Base-by-base conservation (phyloP, 257 asterid species). In the Capsicum baccatum region DNA sequence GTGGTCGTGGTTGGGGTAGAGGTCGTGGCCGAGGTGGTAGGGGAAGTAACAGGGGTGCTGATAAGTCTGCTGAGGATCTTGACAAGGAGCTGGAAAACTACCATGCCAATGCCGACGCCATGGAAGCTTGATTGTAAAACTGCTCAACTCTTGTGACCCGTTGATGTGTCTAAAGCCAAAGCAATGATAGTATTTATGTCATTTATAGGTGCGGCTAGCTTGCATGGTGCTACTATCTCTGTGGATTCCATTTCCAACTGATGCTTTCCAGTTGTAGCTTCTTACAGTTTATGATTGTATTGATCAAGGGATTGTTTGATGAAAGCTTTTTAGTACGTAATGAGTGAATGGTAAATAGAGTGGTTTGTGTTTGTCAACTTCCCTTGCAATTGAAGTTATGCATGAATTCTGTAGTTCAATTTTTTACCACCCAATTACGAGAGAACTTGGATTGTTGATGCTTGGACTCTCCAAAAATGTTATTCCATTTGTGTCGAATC, bases 21-120 rank as follows among this genome's bases (percentile, higher is more conserved):
- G 85, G 93, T 0, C 89, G 87, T 10, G 87, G 94, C 1, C 88
- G 91, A 37, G 97, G 92, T 14, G 94, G 92, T 11, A 89, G 82
- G 16, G 89, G 92, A 88, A 85, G 79, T 26, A 92, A 90, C 92
- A 93, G 87, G 56, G 74, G 33, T 0, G 86, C 71, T 54, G 93
- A 89, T 60, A 96, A 94, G 85, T 89, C 98, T 1, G 99, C 95
- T 39, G 98, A 92, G 83, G 92, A 96, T 11, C 98, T 94, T 39
- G 98, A 96, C 92, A 96, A 92, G 88, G 99, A 96, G 87, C 90
- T 96, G 57, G 98, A 96, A 33, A 92, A 79, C 82, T 93, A 96
- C 81, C 99, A 96, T 19, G 90, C 97, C 78, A 98, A 93, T 2
- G 90, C 97, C 1, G 97, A 93, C 11, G 92, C 96, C 2, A 94